These are phyloP conservation scores for Talaromyces sp. DNA, from an alignment of 2,329 filamentous ascomycete species.

Conservation along the genomic window DNA sequence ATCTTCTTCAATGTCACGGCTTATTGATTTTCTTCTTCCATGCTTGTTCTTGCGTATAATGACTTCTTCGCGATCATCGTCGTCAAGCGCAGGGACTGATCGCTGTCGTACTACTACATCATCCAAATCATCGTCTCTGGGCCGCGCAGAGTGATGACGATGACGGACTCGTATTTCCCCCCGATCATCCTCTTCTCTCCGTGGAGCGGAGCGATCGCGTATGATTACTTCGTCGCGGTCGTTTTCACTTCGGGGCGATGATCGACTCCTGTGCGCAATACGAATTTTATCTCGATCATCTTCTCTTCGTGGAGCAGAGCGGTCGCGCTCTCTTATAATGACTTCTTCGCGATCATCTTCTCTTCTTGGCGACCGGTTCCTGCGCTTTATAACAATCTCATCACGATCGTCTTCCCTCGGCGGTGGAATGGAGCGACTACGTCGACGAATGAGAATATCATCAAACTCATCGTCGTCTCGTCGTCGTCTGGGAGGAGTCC, in stretches of 20 bases:
- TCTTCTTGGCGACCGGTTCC: not conserved
- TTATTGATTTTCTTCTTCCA: conserved; percentile 1
- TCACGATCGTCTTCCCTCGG: conserved; percentile 8
- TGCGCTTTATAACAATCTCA: conserved; percentile 12
- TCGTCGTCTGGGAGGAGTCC: conserved; percentile 4
- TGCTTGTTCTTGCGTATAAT: conserved; percentile 9
- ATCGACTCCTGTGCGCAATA: conserved; percentile 3
- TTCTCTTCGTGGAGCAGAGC: conserved; percentile 14
- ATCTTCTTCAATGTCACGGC: conserved; percentile 8
- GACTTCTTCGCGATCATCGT: conserved; percentile 15
- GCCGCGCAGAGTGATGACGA: conserved; percentile 7
- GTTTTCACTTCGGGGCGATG: not conserved
- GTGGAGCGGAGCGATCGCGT: conserved; percentile 11
- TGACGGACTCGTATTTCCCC: conserved; percentile 14
- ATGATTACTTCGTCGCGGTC: conserved; percentile 11
- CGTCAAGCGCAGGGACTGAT: conserved; percentile 1
- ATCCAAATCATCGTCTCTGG: conserved; percentile 8
- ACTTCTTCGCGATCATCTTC: conserved; percentile 14
- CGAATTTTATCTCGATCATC: conserved; percentile 11
- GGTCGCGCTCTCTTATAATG: conserved; percentile 13
- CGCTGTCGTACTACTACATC: conserved; percentile 7
- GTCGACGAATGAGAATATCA: conserved; percentile 17
- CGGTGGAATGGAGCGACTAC: conserved; percentile 17
- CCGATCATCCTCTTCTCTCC: conserved; percentile 7
- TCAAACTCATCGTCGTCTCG: conserved; percentile 13